Evolutionary conservation across 768 basidiomycete species (phyloP).

Genomic region (Tylopilus cervinicoccineus): DNA sequence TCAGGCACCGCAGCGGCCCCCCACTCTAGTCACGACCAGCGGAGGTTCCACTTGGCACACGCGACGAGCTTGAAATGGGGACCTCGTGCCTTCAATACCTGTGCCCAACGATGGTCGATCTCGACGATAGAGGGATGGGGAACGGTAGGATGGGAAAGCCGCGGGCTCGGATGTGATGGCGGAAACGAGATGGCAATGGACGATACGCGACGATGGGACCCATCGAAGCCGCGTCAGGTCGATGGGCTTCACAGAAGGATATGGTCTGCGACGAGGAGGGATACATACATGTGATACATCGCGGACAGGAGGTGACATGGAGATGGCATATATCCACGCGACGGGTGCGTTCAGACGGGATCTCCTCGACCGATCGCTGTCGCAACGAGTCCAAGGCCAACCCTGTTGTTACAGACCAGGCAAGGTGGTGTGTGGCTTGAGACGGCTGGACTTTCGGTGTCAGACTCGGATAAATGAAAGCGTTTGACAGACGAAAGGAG

Average conservation of each 20-base stretch:
- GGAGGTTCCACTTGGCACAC: not conserved
- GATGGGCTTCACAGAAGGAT: not conserved
- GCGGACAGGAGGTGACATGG: not conserved
- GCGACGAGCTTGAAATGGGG: not conserved
- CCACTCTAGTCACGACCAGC: not conserved
- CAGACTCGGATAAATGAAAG: not conserved
- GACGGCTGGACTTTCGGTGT: not conserved
- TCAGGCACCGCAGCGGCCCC: conserved; percentile 6
- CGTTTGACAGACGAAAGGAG: not conserved
- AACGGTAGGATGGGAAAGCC: too few relatives aligned
- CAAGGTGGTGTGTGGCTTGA: not conserved
- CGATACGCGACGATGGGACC: not conserved
- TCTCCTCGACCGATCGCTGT: not conserved
- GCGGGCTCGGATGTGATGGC: not conserved
- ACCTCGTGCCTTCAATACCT: conserved; percentile 5
- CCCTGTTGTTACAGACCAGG: not conserved
- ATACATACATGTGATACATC: not conserved
- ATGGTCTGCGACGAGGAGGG: not conserved
- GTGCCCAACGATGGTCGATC: not conserved
- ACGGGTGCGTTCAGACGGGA: not conserved
- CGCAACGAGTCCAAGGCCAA: not conserved
- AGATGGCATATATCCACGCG: not conserved
- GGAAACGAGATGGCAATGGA: not conserved
- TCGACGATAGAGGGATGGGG: not conserved
- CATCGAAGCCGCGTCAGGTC: not conserved